Percentiles rank a stretch among this genome's conserved stretches.
phyloP scores from a whole-genome alignment of 2,329 filamentous ascomycete genomes.

The Dactylellina cionopaga region DNA sequence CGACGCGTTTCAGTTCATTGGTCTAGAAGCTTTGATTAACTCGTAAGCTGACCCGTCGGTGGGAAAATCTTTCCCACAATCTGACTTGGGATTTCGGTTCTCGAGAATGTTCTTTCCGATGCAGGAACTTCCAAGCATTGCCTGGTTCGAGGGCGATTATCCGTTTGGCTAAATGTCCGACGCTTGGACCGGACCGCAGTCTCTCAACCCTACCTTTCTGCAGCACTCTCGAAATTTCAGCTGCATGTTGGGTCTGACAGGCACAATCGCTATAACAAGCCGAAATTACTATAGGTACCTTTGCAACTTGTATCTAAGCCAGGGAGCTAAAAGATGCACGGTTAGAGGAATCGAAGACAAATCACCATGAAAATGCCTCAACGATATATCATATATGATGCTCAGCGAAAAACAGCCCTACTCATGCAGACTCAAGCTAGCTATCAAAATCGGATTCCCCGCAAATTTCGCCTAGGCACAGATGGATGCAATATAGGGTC shows the following conservation, averaged over 20 bases:
- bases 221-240: constrained; percentile 24
- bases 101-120: constrained; percentile 29
- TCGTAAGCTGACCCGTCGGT: constrained; percentile 35
- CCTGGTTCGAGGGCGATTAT: constrained; percentile 24
- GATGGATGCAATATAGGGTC: constrained; percentile 12
- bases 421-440: constrained; percentile 1
- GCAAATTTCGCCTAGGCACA: constrained; percentile 40
- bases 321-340: too few species aligned
- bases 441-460: constrained; percentile 35
- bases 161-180: constrained; percentile 40
- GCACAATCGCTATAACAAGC: constrained; percentile 9
- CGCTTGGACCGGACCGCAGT: constrained; percentile 15
- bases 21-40: constrained; percentile 1
- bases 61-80: constrained; percentile 18
- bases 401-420: constrained; percentile 46
- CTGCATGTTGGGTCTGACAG: constrained; percentile 36
- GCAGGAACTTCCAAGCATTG: constrained; percentile 36
- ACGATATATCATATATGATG: not conserved
- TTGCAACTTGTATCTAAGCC: constrained; percentile 22
- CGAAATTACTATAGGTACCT: constrained; percentile 37
- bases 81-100: constrained; percentile 22
- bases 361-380: constrained; percentile 52
- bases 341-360: too few species aligned
- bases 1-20: constrained; percentile 14
- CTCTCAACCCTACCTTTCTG: not conserved